A percentile compares a stretch with the other conserved stretches of the same genome.
Evolutionary conservation across 2,329 filamentous ascomycete species (phyloP).

Genomic region (Penicillium vulpinum): DNA sequence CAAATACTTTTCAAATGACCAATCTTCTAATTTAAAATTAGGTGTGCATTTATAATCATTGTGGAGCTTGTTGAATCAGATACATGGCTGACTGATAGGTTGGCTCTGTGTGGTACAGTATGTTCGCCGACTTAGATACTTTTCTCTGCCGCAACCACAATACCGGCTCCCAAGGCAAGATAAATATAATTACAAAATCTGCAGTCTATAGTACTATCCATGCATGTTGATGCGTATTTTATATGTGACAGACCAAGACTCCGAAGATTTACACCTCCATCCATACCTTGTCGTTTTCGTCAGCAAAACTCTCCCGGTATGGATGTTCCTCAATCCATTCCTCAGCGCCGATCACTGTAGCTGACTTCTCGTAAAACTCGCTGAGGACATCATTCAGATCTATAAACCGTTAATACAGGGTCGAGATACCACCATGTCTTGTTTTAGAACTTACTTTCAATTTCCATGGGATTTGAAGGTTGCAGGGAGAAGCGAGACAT

Average conservation of each 20-base stretch:
- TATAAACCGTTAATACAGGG: neutral
- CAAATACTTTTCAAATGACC: neutral
- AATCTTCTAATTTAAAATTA: neutral
- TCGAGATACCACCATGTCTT: neutral
- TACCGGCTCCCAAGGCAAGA: neutral
- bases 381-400: constrained; percentile 3
- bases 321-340: constrained; percentile 11
- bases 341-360: neutral
- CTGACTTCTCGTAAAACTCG: constrained; percentile 8
- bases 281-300: constrained; percentile 5
- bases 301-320: constrained; percentile 5
- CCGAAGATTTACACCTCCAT: neutral
- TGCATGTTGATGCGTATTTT: neutral
- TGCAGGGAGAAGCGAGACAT: constrained; percentile 7
- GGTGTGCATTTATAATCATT: neutral
- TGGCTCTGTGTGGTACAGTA: neutral
- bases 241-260: neutral
- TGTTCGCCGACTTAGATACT: neutral
- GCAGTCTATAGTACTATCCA: neutral
- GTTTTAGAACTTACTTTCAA: neutral
- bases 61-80: neutral
- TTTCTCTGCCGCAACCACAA: neutral
- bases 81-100: neutral
- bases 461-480: constrained; percentile 3
- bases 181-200: neutral